A percentile compares a stretch with the other conserved stretches of the same genome.
phyloP scores from a whole-genome alignment of 768 basidiomycete species.

The Stropharia rugosoannulata region DNA sequence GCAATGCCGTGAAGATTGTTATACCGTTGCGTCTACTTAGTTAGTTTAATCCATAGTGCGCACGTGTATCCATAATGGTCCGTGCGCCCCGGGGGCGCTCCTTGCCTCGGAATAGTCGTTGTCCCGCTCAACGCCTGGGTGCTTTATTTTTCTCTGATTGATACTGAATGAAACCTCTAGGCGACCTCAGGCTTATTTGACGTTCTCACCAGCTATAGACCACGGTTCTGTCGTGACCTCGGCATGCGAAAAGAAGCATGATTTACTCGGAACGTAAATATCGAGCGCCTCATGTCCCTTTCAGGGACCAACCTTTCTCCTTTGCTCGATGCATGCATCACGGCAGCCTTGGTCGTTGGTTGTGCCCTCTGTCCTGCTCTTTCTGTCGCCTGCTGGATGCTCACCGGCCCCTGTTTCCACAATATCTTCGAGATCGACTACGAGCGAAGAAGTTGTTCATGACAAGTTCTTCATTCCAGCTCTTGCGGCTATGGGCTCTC shows the following conservation, averaged over 20 bases:
- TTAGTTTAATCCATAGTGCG: too few relatives aligned
- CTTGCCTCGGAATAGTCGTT: too few relatives aligned
- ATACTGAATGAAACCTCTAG: background rate
- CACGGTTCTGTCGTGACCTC: background rate
- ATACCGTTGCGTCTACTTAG: too few relatives aligned
- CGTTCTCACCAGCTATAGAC: background rate
- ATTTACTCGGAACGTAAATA: slow-evolving; percentile 1
- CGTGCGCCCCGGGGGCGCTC: too few relatives aligned
- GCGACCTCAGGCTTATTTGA: background rate
- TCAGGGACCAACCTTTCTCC: background rate
- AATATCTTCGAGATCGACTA: slow-evolving; percentile 2
- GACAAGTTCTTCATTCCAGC: slow-evolving; percentile 16
- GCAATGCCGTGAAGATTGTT: too few relatives aligned
- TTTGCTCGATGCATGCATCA: background rate
- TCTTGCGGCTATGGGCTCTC: slow-evolving; percentile 9
- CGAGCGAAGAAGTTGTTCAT: slow-evolving; percentile 9
- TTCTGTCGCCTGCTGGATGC: background rate
- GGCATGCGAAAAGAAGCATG: slow-evolving; percentile 5
- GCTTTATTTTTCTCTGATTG: background rate
- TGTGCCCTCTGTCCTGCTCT: background rate
- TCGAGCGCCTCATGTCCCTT: background rate
- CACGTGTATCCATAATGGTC: too few relatives aligned
- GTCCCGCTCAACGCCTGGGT: too few relatives aligned
- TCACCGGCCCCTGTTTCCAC: background rate
- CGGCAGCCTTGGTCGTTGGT: background rate